Evolutionary conservation across 352 stramenopile species (phyloP).

Genomic region (Thalassiosira exigua): DNA sequence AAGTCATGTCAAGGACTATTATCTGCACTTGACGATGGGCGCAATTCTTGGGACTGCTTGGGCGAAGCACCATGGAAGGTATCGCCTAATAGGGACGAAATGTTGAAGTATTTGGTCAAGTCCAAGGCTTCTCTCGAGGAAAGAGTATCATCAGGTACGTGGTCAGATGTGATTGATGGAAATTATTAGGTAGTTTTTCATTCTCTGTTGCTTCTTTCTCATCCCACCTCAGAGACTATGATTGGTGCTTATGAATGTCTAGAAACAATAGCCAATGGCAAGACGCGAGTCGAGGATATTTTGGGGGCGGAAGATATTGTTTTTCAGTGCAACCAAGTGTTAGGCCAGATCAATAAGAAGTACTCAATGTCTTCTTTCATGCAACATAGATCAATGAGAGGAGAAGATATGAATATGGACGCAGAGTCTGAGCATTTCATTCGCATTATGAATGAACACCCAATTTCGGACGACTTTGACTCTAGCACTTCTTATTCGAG

Average conservation of each 20-base stretch:
- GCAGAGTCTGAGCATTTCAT: constrained; percentile 57
- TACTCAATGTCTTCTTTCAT: constrained; percentile 44
- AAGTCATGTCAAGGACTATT: constrained; percentile 47
- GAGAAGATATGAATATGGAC: constrained; percentile 21
- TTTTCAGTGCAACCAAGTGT: constrained; percentile 27
- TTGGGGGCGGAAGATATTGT: constrained; percentile 57
- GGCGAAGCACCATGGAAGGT: constrained; percentile 1
- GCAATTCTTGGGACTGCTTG: constrained; percentile 25
- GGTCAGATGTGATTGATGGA: too few species aligned
- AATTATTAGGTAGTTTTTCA: too few species aligned
- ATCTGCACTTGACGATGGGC: constrained; percentile 11
- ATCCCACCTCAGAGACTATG: constrained; percentile 30
- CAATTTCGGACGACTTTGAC: constrained; percentile 52
- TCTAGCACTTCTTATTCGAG: constrained; percentile 24
- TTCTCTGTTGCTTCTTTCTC: too few species aligned
- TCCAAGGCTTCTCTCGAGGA: constrained; percentile 46
- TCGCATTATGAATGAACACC: constrained; percentile 57
- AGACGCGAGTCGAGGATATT: constrained; percentile 54
- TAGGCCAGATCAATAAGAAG: constrained; percentile 44
- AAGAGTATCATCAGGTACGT: constrained; percentile 37
- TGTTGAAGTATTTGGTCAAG: constrained; percentile 48
- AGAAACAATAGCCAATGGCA: constrained; percentile 51
- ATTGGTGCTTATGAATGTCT: constrained; percentile 52
- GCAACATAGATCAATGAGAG: constrained; percentile 31
- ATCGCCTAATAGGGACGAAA: constrained; percentile 18